Conservation (phyloP, 768 basidiomycete genomes). For the Suillus discolor region DNA sequence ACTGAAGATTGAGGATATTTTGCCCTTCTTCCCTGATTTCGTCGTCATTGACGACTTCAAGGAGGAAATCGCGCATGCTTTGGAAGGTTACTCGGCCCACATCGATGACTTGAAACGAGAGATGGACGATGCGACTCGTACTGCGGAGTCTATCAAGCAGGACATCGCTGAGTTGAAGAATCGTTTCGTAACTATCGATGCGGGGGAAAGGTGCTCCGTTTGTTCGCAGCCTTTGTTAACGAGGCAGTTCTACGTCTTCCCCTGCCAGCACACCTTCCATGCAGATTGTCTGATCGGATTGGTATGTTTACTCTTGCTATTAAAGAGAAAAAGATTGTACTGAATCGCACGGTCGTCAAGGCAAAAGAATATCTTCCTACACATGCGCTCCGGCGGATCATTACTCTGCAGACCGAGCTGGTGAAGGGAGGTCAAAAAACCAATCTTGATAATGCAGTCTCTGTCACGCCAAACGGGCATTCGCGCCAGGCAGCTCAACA, state of each 20-base stretch:
- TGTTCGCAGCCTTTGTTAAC: slow-evolving; percentile 79
- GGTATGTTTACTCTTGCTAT: slow-evolving; percentile 51
- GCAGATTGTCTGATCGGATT: slow-evolving; percentile 94
- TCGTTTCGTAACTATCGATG: slow-evolving; percentile 91
- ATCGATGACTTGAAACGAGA: slow-evolving; percentile 89
- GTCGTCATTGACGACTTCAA: slow-evolving; percentile 99
- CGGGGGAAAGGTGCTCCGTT: slow-evolving; percentile 81
- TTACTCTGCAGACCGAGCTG: slow-evolving; percentile 83
- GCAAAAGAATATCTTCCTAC: slow-evolving; percentile 91
- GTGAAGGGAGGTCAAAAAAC: slow-evolving; percentile 51
- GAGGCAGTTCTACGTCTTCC: slow-evolving; percentile 97
- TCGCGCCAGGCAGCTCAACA: slow-evolving; percentile 52
- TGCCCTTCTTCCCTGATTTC: slow-evolving; percentile 99
- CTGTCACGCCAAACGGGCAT: slow-evolving; percentile 35
- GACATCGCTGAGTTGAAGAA: slow-evolving; percentile 85
- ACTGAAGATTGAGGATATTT: slow-evolving; percentile 97
- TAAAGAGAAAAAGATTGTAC: neutral
- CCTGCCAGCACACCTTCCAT: slow-evolving; percentile 97
- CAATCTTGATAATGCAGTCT: slow-evolving; percentile 35
- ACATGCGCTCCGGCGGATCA: slow-evolving; percentile 78
- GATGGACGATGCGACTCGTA: slow-evolving; percentile 94
- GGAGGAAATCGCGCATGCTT: slow-evolving; percentile 93
- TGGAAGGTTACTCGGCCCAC: slow-evolving; percentile 91
- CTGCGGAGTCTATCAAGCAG: slow-evolving; percentile 90
- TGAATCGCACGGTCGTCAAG: slow-evolving; percentile 43